phyloP scores from a whole-genome alignment of 1,284 basidiomycete species.

The Microbotryum violaceum region DNA sequence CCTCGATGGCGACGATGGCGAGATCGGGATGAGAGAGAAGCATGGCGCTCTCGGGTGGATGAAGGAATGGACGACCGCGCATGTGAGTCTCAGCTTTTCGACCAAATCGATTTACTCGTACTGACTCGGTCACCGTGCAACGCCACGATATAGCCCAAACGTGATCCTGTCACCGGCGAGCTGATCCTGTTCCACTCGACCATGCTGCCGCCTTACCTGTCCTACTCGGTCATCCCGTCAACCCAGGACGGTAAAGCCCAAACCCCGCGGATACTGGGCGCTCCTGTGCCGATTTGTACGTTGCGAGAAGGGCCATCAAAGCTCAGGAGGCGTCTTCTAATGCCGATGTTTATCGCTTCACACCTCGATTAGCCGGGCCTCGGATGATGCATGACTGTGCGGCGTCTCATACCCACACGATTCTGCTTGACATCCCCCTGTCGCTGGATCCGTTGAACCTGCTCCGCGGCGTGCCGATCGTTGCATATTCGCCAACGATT shows the following conservation, averaged over 20 bases:
- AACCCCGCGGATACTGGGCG: conserved; percentile 21
- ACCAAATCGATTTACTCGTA: too few relatives aligned
- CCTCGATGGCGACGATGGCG: conserved; percentile 32
- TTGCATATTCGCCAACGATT: conserved; percentile 44
- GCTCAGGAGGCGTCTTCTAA: too few relatives aligned
- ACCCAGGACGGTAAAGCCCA: background rate
- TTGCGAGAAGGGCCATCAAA: conserved; percentile 2
- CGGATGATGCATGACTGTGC: conserved; percentile 50
- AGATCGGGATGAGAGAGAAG: conserved; percentile 31
- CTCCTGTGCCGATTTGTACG: conserved; percentile 23
- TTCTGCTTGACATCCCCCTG: conserved; percentile 48
- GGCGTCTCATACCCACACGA: conserved; percentile 43
- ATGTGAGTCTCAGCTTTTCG: conserved; percentile 26
- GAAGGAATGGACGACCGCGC: conserved; percentile 48
- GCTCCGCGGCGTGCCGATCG: conserved; percentile 43
- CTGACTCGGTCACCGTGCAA: background rate
- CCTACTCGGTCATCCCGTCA: conserved; percentile 45
- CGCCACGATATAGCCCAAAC: conserved; percentile 36
- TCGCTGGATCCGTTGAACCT: conserved; percentile 47
- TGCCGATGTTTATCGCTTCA: conserved; percentile 5
- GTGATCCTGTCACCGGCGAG: conserved; percentile 46
- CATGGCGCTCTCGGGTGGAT: conserved; percentile 33
- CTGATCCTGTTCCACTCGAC: conserved; percentile 45
- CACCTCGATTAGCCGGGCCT: conserved; percentile 36
- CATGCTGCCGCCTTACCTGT: conserved; percentile 44